Base-by-base conservation (phyloP, 257 asterid genomes). In the Nicotiana tomentosiformis region DNA sequence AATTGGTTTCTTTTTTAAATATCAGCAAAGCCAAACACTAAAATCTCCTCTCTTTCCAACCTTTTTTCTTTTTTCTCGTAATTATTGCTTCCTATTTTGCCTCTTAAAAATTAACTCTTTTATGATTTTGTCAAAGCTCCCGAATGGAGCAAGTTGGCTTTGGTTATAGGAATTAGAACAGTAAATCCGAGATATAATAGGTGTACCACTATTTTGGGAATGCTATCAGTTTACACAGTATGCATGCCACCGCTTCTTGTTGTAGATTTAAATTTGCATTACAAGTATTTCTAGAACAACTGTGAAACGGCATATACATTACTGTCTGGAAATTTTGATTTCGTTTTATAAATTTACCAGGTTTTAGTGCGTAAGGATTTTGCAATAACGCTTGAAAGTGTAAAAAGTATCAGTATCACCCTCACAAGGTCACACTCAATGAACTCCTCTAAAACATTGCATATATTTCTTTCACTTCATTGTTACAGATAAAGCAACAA, bases 1-100 rank as follows among this genome's bases (percentile, higher is more conserved):
- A 39, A 39, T 18, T 72, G 65, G 68, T 82, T 87, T 51, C 84
- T 86, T 46, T 64, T 76, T 46, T 84, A 86, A 70, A 69, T 39
- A 29, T 69, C 88, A 2, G 83, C 87, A 65, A 88, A 81, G 39
- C 85, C 33, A 32, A 32, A 32, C 39, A 12, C 65, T 58, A 5
- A 29, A 23, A 61, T 20, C 12, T 23, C 16, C 17, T 23, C 33
- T 53, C 30, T 7, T 39, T 2, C 53, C 33, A n/a, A 11, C n/a
- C 4, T 3, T 10, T 11, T 69, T 69, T 23, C 1, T 4, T 67
- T 67, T 7, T 35, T 9, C 29, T 68, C 77, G 10, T 39, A 4
- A 37, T 46, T 51, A 5, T 39, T n/a, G 30, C 57, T 39, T 39
- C 18, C 33, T 39, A n/a, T 12, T 69, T 69, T 69, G 0, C 33